A percentile compares a stretch with the other conserved stretches of the same genome.
Evolutionary conservation across 1,284 basidiomycete genomes (phyloP).

Genomic region (Rhodotorula sp.): DNA sequence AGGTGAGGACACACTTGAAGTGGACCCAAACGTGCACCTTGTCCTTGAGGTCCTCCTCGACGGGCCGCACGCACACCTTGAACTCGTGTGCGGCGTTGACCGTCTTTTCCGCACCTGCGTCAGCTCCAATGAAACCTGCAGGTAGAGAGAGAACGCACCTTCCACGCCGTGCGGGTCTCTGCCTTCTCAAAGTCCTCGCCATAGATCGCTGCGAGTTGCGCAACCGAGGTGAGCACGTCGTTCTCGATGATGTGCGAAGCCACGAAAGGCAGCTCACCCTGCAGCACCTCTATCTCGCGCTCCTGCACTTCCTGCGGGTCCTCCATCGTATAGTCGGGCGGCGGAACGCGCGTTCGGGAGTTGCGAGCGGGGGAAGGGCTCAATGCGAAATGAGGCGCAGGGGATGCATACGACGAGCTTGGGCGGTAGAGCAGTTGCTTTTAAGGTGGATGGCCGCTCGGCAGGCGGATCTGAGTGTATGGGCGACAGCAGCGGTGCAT

Average conservation of each 20-base stretch:
- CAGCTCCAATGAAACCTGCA: not conserved
- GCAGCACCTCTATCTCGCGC: constrained; percentile 43
- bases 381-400: no score
- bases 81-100: constrained; percentile 46
- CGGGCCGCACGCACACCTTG: constrained; percentile 37
- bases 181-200: constrained; percentile 44
- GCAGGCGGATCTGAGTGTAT: no score
- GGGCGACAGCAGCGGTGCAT: no score
- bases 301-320: constrained; percentile 43
- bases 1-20: constrained; percentile 40
- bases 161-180: constrained; percentile 43
- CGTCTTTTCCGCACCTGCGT: constrained; percentile 7
- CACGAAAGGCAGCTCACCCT: constrained; percentile 24
- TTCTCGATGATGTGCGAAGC: not conserved
- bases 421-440: no score
- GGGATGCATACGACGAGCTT: no score
- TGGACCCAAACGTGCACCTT: constrained; percentile 41
- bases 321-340: constrained; percentile 8
- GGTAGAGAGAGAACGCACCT: constrained; percentile 24
- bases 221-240: not conserved
- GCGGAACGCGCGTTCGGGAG: no score
- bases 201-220: constrained; percentile 38
- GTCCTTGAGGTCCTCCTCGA: constrained; percentile 42
- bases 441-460: no score
- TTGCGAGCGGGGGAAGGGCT: no score